Base-by-base conservation (phyloP, 2,329 filamentous ascomycete genomes). In the Diaporthe caulivora region DNA sequence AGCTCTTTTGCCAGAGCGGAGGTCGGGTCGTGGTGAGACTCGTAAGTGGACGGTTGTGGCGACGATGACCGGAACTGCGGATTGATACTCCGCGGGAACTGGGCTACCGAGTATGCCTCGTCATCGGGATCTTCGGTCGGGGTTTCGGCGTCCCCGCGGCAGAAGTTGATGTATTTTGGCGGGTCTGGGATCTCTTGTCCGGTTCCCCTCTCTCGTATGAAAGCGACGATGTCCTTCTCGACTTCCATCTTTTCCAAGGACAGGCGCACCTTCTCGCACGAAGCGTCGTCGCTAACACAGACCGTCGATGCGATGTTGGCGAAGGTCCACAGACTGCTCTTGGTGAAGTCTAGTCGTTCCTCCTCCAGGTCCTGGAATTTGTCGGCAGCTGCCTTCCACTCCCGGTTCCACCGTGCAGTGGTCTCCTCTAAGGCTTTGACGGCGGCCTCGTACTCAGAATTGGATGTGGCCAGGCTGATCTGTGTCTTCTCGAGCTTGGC, bases 291-390 rank as follows among this genome's bases (percentile, higher is more conserved):
- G 81, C 95, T 98, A 62, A 99, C 97, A 80, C 97, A 99, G 15
- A 98, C 97, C 0, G 96, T 98, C 0, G 96, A 98, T 0, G 97
- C 92, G 78, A 99, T 95, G 82, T 99, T 99, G 72, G 97, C 96
- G 84, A 98, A 99, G 18, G 92, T 96, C 97, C 97, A 99, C 10
- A 99, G 87, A 80, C 97, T 98, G 84, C 94, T 97, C 87, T 98
- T 99, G 77, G 95, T 95, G 81, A 98, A 99, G 83, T 99, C 97
- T 51, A 99, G 89, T 55, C 97, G 90, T 84, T 99, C 97, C 82
- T 99, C 97, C 84, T 99, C 97, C 17, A 99, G 90, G 79, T 99
- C 97, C 86, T 99, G 97, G 83, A 99, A 99, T 86, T 98, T 99
- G 87, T 97, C 97, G 79, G 97, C 97, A 1, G 96, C 97, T 26